Base-by-base conservation (phyloP, 345 rosid species). In the Anacardium occidentale region DNA sequence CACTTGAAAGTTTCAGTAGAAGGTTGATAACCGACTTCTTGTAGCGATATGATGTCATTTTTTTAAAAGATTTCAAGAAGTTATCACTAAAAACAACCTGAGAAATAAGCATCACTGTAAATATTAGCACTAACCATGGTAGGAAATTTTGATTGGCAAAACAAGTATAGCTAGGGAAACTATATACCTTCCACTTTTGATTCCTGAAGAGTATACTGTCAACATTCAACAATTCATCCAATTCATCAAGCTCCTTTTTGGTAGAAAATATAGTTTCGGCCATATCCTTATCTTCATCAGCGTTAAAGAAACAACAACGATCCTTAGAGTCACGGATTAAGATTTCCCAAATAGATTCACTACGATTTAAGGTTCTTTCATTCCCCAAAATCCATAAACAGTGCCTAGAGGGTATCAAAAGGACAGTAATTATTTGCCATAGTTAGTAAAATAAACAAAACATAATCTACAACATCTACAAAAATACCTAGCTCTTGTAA, bases 51-150 rank as follows among this genome's bases (percentile, higher is more conserved):
- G 85, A 72, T 44, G 70, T 24, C 77, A 86, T 50, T 67, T 77
- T 88, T 63, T 78, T 79, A 75, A 86, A 88, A 22, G 90, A 86
- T 67, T 20, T 81, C 51, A 51, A 68, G 59, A 88, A 88, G 73
- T 77, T 44, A 15, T 85, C 90, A 56, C 85, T 80, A 65, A 86
- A 86, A 57, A 74, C 45, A 60, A 88, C 86, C 93, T 88, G 75
- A 21, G 22, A 24, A 7, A 47, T 6, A 51, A 47, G 66, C 18
- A 15, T 50, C 53, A 50, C 18, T 50, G 18, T 5, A 48, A 25
- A 57, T 47, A 25, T 32, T 32, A 71, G 14, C 10, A 69, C 3
- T 37, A 24, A 52, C 7, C 64, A n/a, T 15, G 20, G 26, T 13
- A 55, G 70, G 53, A 42, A 63, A 20, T 9, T 17, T 15, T 51